These are phyloP conservation scores for Ceratonia siliqua DNA, from an alignment of 306 rosid species.

Conservation along the genomic window DNA sequence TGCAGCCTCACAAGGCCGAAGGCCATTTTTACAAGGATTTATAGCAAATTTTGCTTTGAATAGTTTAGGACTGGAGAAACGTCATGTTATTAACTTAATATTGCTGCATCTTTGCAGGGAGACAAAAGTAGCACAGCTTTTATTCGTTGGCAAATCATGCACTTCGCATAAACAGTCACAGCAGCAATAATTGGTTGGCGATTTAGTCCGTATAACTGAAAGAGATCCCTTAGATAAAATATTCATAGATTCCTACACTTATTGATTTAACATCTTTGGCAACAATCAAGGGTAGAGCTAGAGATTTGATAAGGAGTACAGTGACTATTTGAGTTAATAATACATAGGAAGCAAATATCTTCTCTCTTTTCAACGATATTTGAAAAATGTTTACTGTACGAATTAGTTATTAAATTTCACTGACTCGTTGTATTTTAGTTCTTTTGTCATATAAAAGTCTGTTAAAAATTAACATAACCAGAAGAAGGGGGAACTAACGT, in stretches of 20 bases:
- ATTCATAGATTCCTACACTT: neutral
- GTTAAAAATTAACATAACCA: too few relatives aligned
- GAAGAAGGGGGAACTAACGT: too few relatives aligned
- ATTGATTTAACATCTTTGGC: neutral
- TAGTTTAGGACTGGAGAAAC: too few relatives aligned
- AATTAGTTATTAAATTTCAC: too few relatives aligned
- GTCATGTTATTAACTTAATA: neutral
- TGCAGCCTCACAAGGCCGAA: too few relatives aligned
- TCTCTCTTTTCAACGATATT: neutral
- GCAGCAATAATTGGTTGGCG: neutral
- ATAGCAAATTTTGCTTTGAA: too few relatives aligned
- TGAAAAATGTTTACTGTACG: neutral
- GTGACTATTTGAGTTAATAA: neutral
- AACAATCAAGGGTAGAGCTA: neutral
- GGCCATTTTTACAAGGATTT: too few relatives aligned
- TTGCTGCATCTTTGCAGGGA: constrained; percentile 24
- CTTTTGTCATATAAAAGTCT: constrained; percentile 53
- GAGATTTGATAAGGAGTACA: neutral
- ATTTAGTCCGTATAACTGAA: neutral
- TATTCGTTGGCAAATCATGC: constrained; percentile 3
- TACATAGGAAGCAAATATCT: neutral
- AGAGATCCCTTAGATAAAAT: neutral
- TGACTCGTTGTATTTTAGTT: too few relatives aligned
- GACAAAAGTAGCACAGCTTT: constrained; percentile 21
- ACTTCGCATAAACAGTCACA: neutral